Percentiles rank a stretch among this genome's conserved stretches.
These are phyloP conservation scores for Phanerodontia chrysosporium DNA, from an alignment of 768 basidiomycete species.

Conservation along the genomic window DNA sequence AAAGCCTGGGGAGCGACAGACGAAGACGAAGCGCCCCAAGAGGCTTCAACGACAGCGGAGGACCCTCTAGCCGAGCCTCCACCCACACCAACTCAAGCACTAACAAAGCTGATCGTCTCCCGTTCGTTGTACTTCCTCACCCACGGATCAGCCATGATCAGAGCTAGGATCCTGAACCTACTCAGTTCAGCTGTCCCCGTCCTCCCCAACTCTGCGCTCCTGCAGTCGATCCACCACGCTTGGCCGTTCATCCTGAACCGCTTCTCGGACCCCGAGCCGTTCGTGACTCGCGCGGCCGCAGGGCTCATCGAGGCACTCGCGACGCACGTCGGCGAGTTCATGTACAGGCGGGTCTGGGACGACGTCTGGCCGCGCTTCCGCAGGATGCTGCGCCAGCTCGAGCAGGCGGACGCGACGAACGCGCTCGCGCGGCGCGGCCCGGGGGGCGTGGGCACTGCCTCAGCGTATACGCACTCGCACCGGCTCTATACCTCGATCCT, in stretches of 20 bases:
- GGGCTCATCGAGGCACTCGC: slow-evolving; percentile 69
- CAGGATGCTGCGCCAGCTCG: slow-evolving; percentile 53
- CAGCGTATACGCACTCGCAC: slow-evolving; percentile 78
- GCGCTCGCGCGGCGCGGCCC: slow-evolving; percentile 59
- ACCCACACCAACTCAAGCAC: slow-evolving; percentile 64
- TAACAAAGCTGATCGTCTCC: slow-evolving; percentile 82
- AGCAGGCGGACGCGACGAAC: slow-evolving; percentile 57
- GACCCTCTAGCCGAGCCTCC: slow-evolving; percentile 43
- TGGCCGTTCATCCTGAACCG: slow-evolving; percentile 96
- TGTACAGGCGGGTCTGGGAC: slow-evolving; percentile 83
- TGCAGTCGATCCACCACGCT: slow-evolving; percentile 81
- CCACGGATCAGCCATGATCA: slow-evolving; percentile 81
- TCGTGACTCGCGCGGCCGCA: slow-evolving; percentile 76
- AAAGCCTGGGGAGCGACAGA: slow-evolving; percentile 46
- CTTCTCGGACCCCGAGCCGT: slow-evolving; percentile 66
- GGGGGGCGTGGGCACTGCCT: slow-evolving; percentile 55
- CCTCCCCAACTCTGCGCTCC: slow-evolving; percentile 64
- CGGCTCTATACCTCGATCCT: slow-evolving; percentile 75
- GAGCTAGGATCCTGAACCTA: slow-evolving; percentile 75
- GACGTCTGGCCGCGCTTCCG: slow-evolving; percentile 89
- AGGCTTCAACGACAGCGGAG: slow-evolving; percentile 17
- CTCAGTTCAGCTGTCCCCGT: slow-evolving; percentile 73
- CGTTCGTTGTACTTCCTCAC: slow-evolving; percentile 90
- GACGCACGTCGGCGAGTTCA: slow-evolving; percentile 73
- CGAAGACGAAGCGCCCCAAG: slow-evolving; percentile 21